Base-by-base conservation (phyloP, 2,329 filamentous ascomycete species). In the Xylariaceae sp. region DNA sequence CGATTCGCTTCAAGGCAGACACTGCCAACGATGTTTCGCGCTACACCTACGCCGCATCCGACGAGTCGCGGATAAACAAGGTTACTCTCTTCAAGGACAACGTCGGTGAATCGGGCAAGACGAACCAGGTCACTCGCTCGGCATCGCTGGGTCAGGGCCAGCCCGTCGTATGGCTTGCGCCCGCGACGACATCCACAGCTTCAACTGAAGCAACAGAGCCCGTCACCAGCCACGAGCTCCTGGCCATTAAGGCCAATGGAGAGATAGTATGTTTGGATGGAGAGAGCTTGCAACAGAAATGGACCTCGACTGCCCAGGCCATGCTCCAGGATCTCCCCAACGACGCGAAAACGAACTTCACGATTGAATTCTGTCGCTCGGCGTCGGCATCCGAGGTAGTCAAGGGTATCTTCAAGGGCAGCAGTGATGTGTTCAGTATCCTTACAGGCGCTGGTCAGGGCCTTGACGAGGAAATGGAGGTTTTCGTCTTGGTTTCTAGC, bases 31-130 rank as follows among this genome's bases (percentile, higher is more conserved):
- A 80, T 60, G 74, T 82, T 37, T 76, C 79, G 47, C 79, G 85
- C 65, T 84, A 84, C 67, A 88, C 85, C 2, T 88, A 87, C 65
- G 78, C 82, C 48, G 81, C 84, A 6, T 86, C 82, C 0, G 74
- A 75, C 59, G 76, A 82, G 54, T 73, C 75, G 1, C 71, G 76
- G 1, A 74, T 77, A 42, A 74, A 77, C 45, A 81, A 82, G 67
- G 74, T 88, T 42, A 82, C 81, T 1, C 72, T 87, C 2, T 87
- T 87, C 73, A 82, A 79, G 66, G 84, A 88, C 65, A 73, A 77
- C 2, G 77, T 81, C 8, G 78, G 79, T 44, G 74, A 75, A 4
- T 76, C 80, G 23, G 79, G 79, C 59, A 79, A 81, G 61, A 82
- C 81, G 1, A 78, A 75, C 4, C 82, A 83, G 18, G 80, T 78